Conservation (phyloP, 1,139 yeast species). For the Ogataea hybrid region DNA sequence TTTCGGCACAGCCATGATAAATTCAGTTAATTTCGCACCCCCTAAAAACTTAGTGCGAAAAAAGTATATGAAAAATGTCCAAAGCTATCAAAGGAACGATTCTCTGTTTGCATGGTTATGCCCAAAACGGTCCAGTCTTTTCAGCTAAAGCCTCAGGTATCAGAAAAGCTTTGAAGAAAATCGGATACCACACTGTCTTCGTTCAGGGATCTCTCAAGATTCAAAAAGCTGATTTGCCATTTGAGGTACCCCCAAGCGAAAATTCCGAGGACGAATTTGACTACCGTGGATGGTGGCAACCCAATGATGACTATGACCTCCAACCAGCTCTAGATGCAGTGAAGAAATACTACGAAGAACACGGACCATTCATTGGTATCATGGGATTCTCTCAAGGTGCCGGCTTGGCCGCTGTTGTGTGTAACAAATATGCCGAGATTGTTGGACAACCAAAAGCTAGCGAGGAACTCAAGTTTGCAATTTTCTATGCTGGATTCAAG, state of each 20-base stretch:
- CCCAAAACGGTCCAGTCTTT: slow-evolving; percentile 70
- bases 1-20: slow-evolving; percentile 1
- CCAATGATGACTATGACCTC: slow-evolving; percentile 37
- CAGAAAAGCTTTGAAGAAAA: slow-evolving; percentile 65
- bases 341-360: slow-evolving; percentile 49
- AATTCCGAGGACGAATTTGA: slow-evolving; percentile 42
- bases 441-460: slow-evolving; percentile 31
- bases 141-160: slow-evolving; percentile 80
- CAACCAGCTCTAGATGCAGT: slow-evolving; percentile 52
- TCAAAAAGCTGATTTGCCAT: slow-evolving; percentile 67
- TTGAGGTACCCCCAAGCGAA: slow-evolving; percentile 38
- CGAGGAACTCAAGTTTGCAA: slow-evolving; percentile 56
- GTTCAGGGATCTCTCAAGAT: slow-evolving; percentile 73
- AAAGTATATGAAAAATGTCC: slow-evolving; percentile 11
- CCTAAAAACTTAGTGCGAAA: background rate
- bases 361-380: slow-evolving; percentile 89
- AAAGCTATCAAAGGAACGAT: slow-evolving; percentile 30
- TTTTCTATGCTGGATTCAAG: slow-evolving; percentile 77
- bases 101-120: slow-evolving; percentile 35
- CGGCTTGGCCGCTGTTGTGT: slow-evolving; percentile 64
- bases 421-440: slow-evolving; percentile 39
- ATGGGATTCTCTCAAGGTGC: slow-evolving; percentile 96
- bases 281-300: slow-evolving; percentile 57
- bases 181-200: slow-evolving; percentile 68
- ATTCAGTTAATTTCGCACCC: slow-evolving; percentile 5